Evolutionary conservation across 2,329 filamentous ascomycete species (phyloP).

Genomic region (Diaporthe ilicicola): DNA sequence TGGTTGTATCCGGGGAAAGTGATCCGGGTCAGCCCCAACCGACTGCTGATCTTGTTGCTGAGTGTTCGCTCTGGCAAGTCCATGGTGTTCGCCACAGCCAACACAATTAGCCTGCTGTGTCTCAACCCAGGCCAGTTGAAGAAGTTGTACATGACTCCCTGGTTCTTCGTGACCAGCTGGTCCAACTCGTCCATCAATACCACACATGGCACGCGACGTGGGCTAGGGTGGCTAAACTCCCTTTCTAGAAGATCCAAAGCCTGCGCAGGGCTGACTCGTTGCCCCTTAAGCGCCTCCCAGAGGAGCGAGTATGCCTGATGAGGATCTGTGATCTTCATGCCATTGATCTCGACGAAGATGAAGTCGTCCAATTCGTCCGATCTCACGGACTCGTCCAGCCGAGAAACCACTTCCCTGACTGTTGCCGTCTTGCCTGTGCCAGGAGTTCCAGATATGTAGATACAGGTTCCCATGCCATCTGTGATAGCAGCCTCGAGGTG

Average conservation of each 20-base stretch:
- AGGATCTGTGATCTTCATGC: conserved; percentile 99
- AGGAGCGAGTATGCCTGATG: conserved; percentile 95
- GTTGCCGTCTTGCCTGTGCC: conserved; percentile 98
- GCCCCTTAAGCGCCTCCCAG: conserved; percentile 95
- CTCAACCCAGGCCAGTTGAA: conserved; percentile 98
- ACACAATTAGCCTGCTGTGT: conserved; percentile 91
- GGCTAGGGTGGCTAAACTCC: conserved; percentile 92
- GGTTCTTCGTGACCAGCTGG: conserved; percentile 96
- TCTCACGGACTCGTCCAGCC: conserved; percentile 85
- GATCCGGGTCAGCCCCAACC: conserved; percentile 87
- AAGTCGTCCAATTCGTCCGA: conserved; percentile 97
- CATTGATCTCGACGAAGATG: conserved; percentile 99
- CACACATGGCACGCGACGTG: conserved; percentile 90
- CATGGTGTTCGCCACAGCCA: conserved; percentile 99
- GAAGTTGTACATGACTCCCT: conserved; percentile 99
- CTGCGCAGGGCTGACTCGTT: conserved; percentile 90
- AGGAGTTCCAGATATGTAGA: conserved; percentile 98
- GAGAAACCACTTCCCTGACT: conserved; percentile 90
- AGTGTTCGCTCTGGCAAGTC: conserved; percentile 94
- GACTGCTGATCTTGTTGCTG: conserved; percentile 97
- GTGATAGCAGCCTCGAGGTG: conserved; percentile 94
- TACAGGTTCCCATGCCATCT: conserved; percentile 92
- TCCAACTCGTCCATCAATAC: conserved; percentile 99
- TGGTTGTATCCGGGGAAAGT: conserved; percentile 98
- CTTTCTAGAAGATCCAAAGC: conserved; percentile 89